Base-by-base conservation (phyloP, 2,329 filamentous ascomycete genomes). In the Madurella fahalii region DNA sequence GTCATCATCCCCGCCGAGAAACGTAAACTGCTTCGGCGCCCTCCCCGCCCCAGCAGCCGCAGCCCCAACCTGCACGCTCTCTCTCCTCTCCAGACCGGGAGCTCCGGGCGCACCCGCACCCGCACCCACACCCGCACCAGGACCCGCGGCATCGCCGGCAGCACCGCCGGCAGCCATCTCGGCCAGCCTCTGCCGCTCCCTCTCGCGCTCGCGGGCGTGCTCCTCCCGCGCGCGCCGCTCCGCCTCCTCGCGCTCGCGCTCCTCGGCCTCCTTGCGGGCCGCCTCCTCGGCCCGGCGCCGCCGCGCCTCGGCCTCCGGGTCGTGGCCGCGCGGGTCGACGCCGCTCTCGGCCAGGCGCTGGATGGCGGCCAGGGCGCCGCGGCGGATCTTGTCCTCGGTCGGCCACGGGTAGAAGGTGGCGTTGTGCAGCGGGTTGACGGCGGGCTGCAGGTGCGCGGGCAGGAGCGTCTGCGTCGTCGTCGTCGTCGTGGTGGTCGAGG, bases 341-440 rank as follows among this genome's bases (percentile, higher is more conserved):
- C 84, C 85, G 51, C 77, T 72, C 63, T 87, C 84, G 5, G 79
- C 61, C 58, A 90, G 77, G 20, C 77, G 71, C 64, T 90, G 84
- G 43, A 83, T 79, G 9, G 76, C 74, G 0, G 84, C 85, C 41
- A 95, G 74, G 1, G 84, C 84, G 37, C 90, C 89, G 15, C 75
- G 73, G 32, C 83, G 80, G 58, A 94, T 89, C 56, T 83, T 80
- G 32, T 86, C 82, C 58, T 89, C 84, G 30, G 75, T 76, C 0
- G 89, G 89, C 89, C 89, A 95, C 1, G 90, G 89, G 45, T 84
- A 78, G 72, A 91, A 95, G n/a, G 75, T 66, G 39, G 79, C 74
- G 9, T 79, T 77, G 9, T 77, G 77, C 16, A 78, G 69, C 0
- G 82, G 80, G 63, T 87, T 84, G 44, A 83, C 67, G 60, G 75